Evolutionary conservation across 208 protist species (phyloP).

Genomic region (Naegleria fowleri): DNA sequence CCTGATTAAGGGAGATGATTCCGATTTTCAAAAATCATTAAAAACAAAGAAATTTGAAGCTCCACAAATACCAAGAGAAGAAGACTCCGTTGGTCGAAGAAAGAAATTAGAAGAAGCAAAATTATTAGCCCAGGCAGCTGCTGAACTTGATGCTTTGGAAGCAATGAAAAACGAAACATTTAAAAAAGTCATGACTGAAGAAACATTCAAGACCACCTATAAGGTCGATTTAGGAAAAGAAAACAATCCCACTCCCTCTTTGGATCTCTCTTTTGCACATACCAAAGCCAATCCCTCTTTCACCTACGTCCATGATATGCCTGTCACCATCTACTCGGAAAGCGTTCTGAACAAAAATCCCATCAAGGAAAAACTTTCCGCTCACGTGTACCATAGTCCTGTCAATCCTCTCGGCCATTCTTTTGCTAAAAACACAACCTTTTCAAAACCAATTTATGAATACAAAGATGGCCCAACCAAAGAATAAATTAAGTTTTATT

Average conservation of each 20-base stretch:
- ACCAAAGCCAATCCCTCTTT: not conserved
- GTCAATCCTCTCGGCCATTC: not conserved
- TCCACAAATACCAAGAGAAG: not conserved
- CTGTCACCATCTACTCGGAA: not conserved
- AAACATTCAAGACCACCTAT: not conserved
- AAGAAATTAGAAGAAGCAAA: not conserved
- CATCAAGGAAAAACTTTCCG: not conserved
- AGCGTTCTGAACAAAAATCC: not conserved
- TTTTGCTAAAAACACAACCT: not conserved
- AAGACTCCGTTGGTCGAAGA: not conserved
- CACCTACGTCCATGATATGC: not conserved
- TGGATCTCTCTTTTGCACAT: not conserved
- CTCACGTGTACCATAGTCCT: not conserved
- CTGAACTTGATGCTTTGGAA: not conserved
- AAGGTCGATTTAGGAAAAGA: not conserved
- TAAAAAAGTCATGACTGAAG: not conserved
- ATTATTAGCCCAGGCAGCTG: not conserved
- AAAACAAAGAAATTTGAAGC: not conserved
- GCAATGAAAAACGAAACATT: not conserved
- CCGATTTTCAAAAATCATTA: not conserved
- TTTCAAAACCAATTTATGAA: not conserved
- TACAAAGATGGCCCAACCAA: not conserved
- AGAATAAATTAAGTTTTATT: not conserved
- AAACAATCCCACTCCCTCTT: not conserved
- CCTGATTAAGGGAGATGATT: not conserved